Base-by-base conservation (phyloP, 805 yeast species). In the Pichia occidentalis region DNA sequence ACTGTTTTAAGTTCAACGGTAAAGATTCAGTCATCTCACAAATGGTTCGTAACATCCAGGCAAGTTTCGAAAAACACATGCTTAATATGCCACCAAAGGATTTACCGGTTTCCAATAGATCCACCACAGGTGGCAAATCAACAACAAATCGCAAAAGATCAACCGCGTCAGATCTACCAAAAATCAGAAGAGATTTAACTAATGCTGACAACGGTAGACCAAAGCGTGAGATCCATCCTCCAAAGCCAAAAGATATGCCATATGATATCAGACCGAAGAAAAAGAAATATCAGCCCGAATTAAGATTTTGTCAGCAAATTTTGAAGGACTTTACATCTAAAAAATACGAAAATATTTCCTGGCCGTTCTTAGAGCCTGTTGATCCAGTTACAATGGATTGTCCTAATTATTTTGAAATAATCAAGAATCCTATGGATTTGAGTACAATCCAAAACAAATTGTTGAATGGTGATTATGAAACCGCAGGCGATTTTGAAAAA, bases 161-260 rank as follows among this genome's bases (percentile, higher is more conserved):
- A 14, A 19, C 21, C 14, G 36, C 25, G 9, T 18, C 36, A 29
- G 81, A 77, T 12, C 68, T 74, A 16, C 84, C 83, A 9, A 64
- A 64, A n/a, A 72, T 81, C 34, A 73, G 95, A 57, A 71, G 90
- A 41, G 95, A 86, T 44, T 14, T 8, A 4, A 76, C 82, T 23
- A 77, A 80, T 18, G 35, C 47, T 23, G 58, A 50, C 27, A 84
- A 79, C 36, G 92, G 88, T 22, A 72, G 98, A 49, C 97, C 97
- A 26, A 90, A 90, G 61, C 76, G 98, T 49, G 92, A 86, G 49
- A 86, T 92, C 33, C 97, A 88, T 58, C 98, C 98, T 3, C 98
- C 98, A 37, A 81, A 84, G 55, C 85, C 95, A 23, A 85, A 85
- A 55, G 97, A 92, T 57, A 75, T 88, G 59, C 94, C 95, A 3